A percentile compares a stretch with the other conserved stretches of the same genome.
These are phyloP conservation scores for Sphagnum fallax DNA, from an alignment of 228 moss, liverwort and hornwort species.

Conservation along the genomic window DNA sequence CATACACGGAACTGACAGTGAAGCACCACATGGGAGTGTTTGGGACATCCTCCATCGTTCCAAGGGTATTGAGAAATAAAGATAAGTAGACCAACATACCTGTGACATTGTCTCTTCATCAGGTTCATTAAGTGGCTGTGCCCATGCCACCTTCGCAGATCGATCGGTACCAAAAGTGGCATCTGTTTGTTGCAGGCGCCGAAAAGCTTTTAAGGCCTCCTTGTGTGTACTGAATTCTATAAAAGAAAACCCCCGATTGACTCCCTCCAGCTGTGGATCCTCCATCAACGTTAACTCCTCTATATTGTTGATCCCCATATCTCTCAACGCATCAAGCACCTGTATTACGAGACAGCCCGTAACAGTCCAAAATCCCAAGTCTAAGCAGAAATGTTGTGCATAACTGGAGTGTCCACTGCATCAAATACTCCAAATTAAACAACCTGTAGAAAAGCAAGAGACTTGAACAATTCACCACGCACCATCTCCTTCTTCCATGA, in stretches of 20 bases:
- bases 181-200: conserved; percentile 47
- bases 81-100: conserved; percentile 12
- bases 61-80: no score
- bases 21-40: no score
- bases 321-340: conserved; percentile 41
- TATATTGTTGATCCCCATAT: conserved; percentile 23
- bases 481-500: conserved; percentile 45
- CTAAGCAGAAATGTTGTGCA: no score
- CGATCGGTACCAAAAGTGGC: conserved; percentile 45
- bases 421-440: no score
- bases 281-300: conserved; percentile 53
- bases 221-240: conserved; percentile 45
- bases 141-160: conserved; percentile 58
- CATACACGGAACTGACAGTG: no score
- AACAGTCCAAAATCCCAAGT: neutral
- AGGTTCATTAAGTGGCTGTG: conserved; percentile 51
- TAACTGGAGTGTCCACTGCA: no score
- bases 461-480: conserved; percentile 8
- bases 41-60: no score
- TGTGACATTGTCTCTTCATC: conserved; percentile 54
- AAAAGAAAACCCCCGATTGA: conserved; percentile 54
- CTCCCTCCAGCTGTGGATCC: conserved; percentile 43
- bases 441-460: no score
- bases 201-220: conserved; percentile 46
- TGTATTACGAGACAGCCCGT: conserved; percentile 10